phyloP scores from a whole-genome alignment of 176 grass and related monocot genomes.

The Ensete ventricosum region DNA sequence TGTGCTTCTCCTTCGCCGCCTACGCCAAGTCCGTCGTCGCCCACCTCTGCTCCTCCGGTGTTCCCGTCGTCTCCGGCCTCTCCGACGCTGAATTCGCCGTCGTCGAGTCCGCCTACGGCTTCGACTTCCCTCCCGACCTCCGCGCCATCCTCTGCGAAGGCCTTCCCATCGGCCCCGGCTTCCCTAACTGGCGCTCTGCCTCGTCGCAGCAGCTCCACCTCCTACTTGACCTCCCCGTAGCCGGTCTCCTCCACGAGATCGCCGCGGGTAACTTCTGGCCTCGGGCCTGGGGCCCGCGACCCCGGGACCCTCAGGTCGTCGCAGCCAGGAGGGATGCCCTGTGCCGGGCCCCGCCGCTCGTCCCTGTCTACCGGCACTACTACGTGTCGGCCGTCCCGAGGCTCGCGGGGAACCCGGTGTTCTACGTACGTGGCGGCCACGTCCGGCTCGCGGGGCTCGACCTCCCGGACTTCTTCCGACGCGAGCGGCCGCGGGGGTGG shows the following conservation, averaged over 20 bases:
- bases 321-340: neutral
- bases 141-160: slow-evolving; percentile 14
- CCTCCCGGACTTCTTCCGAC: slow-evolving; percentile 17
- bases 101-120: slow-evolving; percentile 11
- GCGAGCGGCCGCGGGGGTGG: neutral
- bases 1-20: slow-evolving; percentile 21
- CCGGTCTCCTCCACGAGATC: slow-evolving; percentile 3
- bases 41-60: slow-evolving; percentile 4
- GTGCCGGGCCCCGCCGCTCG: slow-evolving; percentile 3
- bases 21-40: slow-evolving; percentile 16
- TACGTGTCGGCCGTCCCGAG: slow-evolving; percentile 3
- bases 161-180: slow-evolving; percentile 12
- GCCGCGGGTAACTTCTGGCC: neutral
- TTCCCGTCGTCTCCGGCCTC: neutral
- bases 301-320: neutral
- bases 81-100: neutral
- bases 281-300: neutral
- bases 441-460: slow-evolving; percentile 10
- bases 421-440: neutral
- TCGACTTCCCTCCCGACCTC: slow-evolving; percentile 16
- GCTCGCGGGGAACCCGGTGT: slow-evolving; percentile 17
- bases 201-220: slow-evolving; percentile 3
- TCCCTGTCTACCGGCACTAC: slow-evolving; percentile 17
- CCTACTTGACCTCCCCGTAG: slow-evolving; percentile 12
- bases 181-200: slow-evolving; percentile 23